Evolutionary conservation across 352 stramenopile species (phyloP), one percentile per base, ranked within the genome.

Genomic region (Phytophthora nicotianae): DNA sequence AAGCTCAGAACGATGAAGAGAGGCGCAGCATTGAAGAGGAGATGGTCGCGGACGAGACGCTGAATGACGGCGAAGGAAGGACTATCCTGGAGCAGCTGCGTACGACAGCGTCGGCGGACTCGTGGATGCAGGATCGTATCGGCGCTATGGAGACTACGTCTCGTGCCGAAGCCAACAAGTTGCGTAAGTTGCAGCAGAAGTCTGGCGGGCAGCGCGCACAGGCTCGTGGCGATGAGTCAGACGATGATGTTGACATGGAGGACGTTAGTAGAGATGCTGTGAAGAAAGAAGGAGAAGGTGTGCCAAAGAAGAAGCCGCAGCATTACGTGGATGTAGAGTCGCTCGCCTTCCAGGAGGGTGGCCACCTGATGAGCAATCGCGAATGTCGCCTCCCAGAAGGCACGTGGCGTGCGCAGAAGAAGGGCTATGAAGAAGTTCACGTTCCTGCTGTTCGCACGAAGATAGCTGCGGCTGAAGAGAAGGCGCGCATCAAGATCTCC

Each of bases 301-400:
- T 66, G 10, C 35, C 49, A 4, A 66, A 74, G 23, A 91, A 83
- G 50, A 92, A 89, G 48, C 79, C 81, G 51, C 72, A 89, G 66
- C 84, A 84, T 20, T 96, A 97, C 50, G 86, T 99, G 2, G 95
- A 99, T 67, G 79, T 99, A 14, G 88, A 98, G 35, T 89, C 90
- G 14, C 83, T 99, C 0, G 86, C 85, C 7, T 99, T 99, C 70
- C 76, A 89, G 29, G 91, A 99, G 50, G 97, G 96, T 24, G 89
- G 95, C 0, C 96, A 99, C 59, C 85, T 98, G 20, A 99, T 99
- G 96, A 99, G 89, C 67, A 99, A 99, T 79, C 98, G 98, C 58
- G 89, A 98, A 32, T 98, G 97, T 37, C 86, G 91, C 35, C 70
- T 99, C 8, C 98, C 97, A 3, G 94, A 98, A 69, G 94, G 96